Base-by-base conservation (phyloP, 306 rosid species). In the Castanea crenata region DNA sequence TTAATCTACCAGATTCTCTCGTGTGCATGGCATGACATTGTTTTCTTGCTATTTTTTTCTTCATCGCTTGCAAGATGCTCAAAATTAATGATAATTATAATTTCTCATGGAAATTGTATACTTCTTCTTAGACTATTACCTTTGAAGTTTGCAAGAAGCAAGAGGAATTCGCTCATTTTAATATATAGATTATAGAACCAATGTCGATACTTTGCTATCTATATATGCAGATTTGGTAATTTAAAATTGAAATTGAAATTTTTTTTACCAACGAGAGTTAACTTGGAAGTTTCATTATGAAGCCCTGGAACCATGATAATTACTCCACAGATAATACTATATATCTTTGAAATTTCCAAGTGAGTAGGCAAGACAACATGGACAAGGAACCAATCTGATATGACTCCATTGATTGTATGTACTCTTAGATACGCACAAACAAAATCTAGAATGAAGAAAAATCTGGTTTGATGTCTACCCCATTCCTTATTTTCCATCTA, bases 341-440 rank as follows among this genome's bases (percentile, higher is more conserved):
- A 41, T 8, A 41, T 41, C 46, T 25, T 6, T 65, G 18, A 67
- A 46, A 54, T 64, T 21, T 10, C 27, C 16, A 6, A 54, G 76
- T 71, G 76, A 71, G 31, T 77, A 62, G 65, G 16, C 54, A 11
- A 76, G 77, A 84, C 32, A 81, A 62, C 71, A 71, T 16, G 73
- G 69, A 85, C 73, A 82, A 77, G 80, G 29, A 73, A 77, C 32
- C 49, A 82, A 79, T 73, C 27, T 27, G 72, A 16, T 64, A 76
- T 81, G 86, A 84, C 90, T 81, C 87, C 73, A 79, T 77, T 80
- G 80, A 82, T 80, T 81, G 64, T 83, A 84, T 89, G 90, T 79
- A 72, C 83, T 59, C 83, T 69, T 55, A 69, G 81, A 86, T 69
- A 79, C 76, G 79, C 83, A 83, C 85, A 89, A 56, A 82, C 75